Evolutionary conservation across 805 yeast species (phyloP).

Genomic region (Metschnikowia lochheadii): DNA sequence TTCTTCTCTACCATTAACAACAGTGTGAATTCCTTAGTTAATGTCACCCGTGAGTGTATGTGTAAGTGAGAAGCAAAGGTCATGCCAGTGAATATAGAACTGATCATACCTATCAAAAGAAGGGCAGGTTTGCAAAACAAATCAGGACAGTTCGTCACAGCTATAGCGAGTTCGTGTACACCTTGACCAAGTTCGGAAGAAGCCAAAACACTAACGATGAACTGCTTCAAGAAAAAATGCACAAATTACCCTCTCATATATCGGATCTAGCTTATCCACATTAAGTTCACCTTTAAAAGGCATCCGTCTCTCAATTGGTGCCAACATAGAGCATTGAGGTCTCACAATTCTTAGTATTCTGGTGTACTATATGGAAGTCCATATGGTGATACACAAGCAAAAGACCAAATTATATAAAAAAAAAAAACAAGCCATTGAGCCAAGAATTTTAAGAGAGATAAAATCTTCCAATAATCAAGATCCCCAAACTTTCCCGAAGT

Average conservation of each 20-base stretch:
- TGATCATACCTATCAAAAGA: slow-evolving; percentile 25
- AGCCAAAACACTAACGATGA: slow-evolving; percentile 12
- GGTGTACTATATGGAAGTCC: too few relatives aligned
- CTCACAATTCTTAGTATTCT: too few relatives aligned
- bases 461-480: too few relatives aligned
- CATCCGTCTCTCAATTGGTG: too few relatives aligned
- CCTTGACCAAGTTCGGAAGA: slow-evolving; percentile 22
- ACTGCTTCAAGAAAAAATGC: slow-evolving; percentile 27
- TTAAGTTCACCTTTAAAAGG: too few relatives aligned
- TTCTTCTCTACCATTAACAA: slow-evolving; percentile 54
- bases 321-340: too few relatives aligned
- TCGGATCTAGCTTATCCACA: too few relatives aligned
- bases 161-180: slow-evolving; percentile 48
- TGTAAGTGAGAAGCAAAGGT: slow-evolving; percentile 71
- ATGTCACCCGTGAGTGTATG: slow-evolving; percentile 66
- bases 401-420: too few relatives aligned
- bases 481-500: too few relatives aligned
- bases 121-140: slow-evolving; percentile 28
- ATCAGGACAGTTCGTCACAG: slow-evolving; percentile 44
- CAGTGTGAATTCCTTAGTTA: slow-evolving; percentile 57
- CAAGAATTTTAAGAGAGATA: too few relatives aligned
- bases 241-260: slow-evolving; percentile 21
- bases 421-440: too few relatives aligned
- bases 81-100: slow-evolving; percentile 49
- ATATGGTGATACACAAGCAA: too few relatives aligned